Conservation (phyloP, 192 early-diverging fungal species). For the Lobosporangium transversale region DNA sequence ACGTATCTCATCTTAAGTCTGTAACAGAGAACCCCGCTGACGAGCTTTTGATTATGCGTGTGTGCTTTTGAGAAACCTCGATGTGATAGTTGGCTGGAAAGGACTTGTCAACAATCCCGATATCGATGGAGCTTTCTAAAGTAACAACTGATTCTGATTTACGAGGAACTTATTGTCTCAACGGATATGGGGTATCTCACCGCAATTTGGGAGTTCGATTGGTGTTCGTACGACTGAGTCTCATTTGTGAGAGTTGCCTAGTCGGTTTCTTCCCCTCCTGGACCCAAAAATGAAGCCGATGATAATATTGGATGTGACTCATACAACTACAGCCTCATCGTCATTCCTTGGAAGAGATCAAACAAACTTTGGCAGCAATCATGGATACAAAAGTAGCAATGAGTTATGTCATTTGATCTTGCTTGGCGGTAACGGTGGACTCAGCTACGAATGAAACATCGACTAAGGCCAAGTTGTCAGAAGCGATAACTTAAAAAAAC, state of each 20-base stretch:
- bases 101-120: conserved; percentile 86
- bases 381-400: conserved; percentile 87
- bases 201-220: conserved; percentile 98
- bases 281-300: conserved; percentile 98
- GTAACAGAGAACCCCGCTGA: conserved; percentile 69
- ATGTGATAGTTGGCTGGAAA: conserved; percentile 94
- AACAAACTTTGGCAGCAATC: conserved; percentile 92
- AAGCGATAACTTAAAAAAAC: conserved; percentile 87
- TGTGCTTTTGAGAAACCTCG: conserved; percentile 97
- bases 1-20: conserved; percentile 64
- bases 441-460: conserved; percentile 84
- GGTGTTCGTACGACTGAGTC: conserved; percentile 96
- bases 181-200: conserved; percentile 88
- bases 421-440: conserved; percentile 87
- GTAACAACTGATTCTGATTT: conserved; percentile 94
- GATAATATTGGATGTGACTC: conserved; percentile 85
- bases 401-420: conserved; percentile 89
- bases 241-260: conserved; percentile 93
- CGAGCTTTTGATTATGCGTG: conserved; percentile 94
- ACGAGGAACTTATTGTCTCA: conserved; percentile 81
- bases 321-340: conserved; percentile 77
- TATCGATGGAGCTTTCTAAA: conserved; percentile 84
- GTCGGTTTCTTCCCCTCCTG: conserved; percentile 96
- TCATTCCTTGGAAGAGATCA: conserved; percentile 94
- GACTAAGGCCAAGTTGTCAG: conserved; percentile 67